phyloP scores from a whole-genome alignment of 148 eudicot species.

The Silene uniflora region DNA sequence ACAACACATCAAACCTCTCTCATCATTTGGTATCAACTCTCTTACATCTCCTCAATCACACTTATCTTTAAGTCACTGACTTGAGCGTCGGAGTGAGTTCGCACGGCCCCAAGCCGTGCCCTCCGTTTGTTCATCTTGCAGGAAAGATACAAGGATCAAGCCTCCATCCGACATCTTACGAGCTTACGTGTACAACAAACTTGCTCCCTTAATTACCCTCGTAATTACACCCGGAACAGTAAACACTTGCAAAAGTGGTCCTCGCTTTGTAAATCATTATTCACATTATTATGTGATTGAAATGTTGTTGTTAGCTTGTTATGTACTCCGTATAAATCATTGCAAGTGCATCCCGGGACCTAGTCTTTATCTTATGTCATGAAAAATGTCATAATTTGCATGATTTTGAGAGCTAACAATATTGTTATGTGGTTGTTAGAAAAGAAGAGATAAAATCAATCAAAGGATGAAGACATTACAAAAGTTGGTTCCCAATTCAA shows the following conservation, averaged over 20 bases:
- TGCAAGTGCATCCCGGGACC: neutral
- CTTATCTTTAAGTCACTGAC: no score
- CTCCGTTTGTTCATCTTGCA: no score
- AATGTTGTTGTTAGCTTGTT: neutral
- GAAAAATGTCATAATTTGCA: neutral
- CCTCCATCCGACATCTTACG: no score
- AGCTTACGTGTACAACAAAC: no score
- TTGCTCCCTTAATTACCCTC: no score
- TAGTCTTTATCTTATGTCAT: neutral
- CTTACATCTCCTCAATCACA: no score
- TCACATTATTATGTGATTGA: neutral
- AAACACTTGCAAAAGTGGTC: neutral
- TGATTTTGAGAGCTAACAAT: neutral
- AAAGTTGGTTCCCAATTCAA: constrained; percentile 90
- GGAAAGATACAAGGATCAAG: no score
- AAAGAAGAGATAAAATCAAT: constrained; percentile 91
- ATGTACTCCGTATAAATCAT: neutral
- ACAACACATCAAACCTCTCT: no score
- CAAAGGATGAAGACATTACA: constrained; percentile 82
- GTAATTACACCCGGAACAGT: no score
- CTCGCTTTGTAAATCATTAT: neutral
- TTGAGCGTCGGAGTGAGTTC: no score
- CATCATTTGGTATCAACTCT: no score
- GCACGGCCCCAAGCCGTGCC: no score
- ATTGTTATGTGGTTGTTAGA: constrained; percentile 32